A percentile compares a stretch with the other conserved stretches of the same genome.
phyloP scores from a whole-genome alignment of 768 basidiomycete species.

The Gymnopilus junonius region DNA sequence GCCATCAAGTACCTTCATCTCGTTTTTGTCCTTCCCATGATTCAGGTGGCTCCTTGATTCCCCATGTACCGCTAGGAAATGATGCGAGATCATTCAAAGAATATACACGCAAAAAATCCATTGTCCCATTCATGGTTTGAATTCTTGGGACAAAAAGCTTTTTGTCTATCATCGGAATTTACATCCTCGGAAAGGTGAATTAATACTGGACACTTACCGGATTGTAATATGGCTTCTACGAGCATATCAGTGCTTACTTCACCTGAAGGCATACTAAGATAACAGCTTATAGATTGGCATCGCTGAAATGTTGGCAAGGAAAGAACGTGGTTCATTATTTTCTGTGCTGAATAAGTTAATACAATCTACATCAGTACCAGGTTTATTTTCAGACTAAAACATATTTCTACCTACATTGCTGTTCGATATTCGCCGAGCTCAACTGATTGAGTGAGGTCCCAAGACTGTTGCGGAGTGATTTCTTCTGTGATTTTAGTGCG shows the following conservation, averaged over 20 bases:
- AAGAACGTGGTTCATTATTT: constrained; percentile 52
- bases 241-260: constrained; percentile 66
- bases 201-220: constrained; percentile 44
- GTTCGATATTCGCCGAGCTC: constrained; percentile 46
- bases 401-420: constrained; percentile 57
- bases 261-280: constrained; percentile 77
- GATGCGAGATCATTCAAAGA: constrained; percentile 58
- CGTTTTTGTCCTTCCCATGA: constrained; percentile 50
- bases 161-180: constrained; percentile 49
- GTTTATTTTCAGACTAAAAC: neutral
- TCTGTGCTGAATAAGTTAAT: constrained; percentile 40
- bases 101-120: constrained; percentile 73
- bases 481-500: constrained; percentile 54
- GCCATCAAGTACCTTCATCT: constrained; percentile 50
- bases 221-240: constrained; percentile 53
- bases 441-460: constrained; percentile 48
- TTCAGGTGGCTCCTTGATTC: constrained; percentile 68
- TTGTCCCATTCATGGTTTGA: constrained; percentile 44
- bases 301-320: constrained; percentile 53
- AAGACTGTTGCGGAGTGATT: constrained; percentile 56
- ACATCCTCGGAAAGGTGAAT: no score
- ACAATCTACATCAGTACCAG: neutral
- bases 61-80: constrained; percentile 71
- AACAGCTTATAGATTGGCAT: constrained; percentile 66
- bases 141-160: constrained; percentile 74